Percentiles rank a stretch among this genome's conserved stretches.
Evolutionary conservation across 2,329 filamentous ascomycete species (phyloP).

Genomic region (Fusarium burgessii): DNA sequence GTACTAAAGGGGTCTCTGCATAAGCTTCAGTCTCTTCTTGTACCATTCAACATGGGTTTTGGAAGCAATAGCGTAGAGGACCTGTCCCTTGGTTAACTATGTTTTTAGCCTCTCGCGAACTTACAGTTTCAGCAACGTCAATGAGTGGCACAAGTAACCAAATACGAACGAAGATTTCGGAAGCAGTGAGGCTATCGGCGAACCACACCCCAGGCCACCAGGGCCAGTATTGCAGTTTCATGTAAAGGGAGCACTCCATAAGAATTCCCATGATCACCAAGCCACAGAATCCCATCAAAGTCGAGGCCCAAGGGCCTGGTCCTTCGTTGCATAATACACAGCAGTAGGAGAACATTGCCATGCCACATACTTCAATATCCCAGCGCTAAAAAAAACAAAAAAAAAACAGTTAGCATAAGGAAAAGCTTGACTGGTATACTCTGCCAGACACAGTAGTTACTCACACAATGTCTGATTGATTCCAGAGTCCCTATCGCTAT

Average conservation of each 20-base stretch:
- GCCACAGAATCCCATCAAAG: conserved; percentile 16
- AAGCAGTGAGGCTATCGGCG: conserved; percentile 6
- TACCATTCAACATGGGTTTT: conserved; percentile 7
- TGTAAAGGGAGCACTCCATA: conserved; percentile 11
- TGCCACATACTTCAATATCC: conserved; percentile 33
- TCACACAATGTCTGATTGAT: conserved; percentile 38
- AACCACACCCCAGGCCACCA: conserved; percentile 39
- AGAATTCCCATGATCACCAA: conserved; percentile 7
- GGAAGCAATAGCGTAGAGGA: conserved; percentile 5
- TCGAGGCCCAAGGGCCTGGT: conserved; percentile 1
- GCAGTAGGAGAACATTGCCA: conserved; percentile 28
- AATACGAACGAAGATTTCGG: conserved; percentile 26
- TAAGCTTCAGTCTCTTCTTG: background rate
- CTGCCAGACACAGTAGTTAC: background rate
- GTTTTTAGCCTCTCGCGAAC: background rate
- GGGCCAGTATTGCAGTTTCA: conserved; percentile 11
- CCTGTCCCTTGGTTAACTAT: background rate
- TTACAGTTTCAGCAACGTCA: conserved; percentile 43
- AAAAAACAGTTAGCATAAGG: background rate
- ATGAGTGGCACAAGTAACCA: conserved; percentile 42
- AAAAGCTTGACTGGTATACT: too few species aligned
- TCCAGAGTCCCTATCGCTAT: conserved; percentile 40
- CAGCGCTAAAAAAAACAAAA: conserved; percentile 19
- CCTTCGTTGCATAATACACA: conserved; percentile 18
- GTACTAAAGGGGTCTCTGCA: conserved; percentile 21